Evolutionary conservation across 768 basidiomycete genomes (phyloP).

Genomic region (Lentinula lateritia): DNA sequence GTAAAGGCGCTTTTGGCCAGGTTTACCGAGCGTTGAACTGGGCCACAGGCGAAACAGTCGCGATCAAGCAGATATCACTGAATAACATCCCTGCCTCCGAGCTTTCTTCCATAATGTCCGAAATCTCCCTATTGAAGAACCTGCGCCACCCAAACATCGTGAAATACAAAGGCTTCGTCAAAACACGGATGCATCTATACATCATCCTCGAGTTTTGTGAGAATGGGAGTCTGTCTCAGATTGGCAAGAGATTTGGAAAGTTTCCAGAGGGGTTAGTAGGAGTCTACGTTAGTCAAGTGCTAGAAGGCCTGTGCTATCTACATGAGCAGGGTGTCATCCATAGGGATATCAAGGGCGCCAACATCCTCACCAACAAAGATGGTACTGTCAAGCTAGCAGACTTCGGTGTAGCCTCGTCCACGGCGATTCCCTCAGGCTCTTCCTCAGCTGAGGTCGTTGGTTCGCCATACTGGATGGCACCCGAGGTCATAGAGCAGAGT

Average conservation of each 20-base stretch:
- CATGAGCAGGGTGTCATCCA: slow-evolving; percentile 99
- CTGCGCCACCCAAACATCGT: slow-evolving; percentile 83
- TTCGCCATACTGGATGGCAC: slow-evolving; percentile 65
- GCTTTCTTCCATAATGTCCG: slow-evolving; percentile 87
- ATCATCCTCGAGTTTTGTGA: slow-evolving; percentile 99
- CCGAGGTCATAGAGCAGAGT: slow-evolving; percentile 97
- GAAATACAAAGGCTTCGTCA: slow-evolving; percentile 98
- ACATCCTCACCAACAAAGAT: slow-evolving; percentile 98
- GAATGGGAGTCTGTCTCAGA: slow-evolving; percentile 94
- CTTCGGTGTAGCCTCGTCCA: slow-evolving; percentile 89
- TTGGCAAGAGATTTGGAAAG: slow-evolving; percentile 96
- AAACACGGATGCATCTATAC: slow-evolving; percentile 89
- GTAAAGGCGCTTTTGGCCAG: slow-evolving; percentile 95
- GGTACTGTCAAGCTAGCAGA: slow-evolving; percentile 98
- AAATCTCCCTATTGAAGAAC: slow-evolving; percentile 1
- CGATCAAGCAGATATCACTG: slow-evolving; percentile 95
- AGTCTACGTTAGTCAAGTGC: slow-evolving; percentile 93
- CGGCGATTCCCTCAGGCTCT: slow-evolving; percentile 37
- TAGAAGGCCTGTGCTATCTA: slow-evolving; percentile 93
- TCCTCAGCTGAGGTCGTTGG: slow-evolving; percentile 1
- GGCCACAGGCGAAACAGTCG: slow-evolving; percentile 97
- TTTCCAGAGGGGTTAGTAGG: slow-evolving; percentile 97
- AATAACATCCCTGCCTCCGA: slow-evolving; percentile 91
- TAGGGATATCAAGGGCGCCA: slow-evolving; percentile 98
- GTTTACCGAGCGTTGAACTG: slow-evolving; percentile 94